Conservation (phyloP, 1,284 basidiomycete species). For the Tilletia walkeri region DNA sequence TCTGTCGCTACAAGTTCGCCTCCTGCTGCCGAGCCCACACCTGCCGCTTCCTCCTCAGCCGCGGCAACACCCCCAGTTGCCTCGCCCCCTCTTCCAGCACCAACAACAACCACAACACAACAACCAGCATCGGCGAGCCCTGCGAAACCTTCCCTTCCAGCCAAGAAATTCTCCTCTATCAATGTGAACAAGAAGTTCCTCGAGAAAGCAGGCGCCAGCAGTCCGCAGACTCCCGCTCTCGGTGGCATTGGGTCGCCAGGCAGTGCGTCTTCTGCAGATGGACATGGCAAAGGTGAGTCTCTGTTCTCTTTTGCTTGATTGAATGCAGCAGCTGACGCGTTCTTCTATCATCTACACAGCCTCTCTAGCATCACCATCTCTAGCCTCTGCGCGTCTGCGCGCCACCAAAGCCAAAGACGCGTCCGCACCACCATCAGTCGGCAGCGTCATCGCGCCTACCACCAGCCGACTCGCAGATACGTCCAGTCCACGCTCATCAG, state of each 20-base stretch:
- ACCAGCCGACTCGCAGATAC: background rate
- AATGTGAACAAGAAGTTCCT: conserved; percentile 54
- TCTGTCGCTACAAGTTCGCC: background rate
- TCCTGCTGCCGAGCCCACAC: background rate
- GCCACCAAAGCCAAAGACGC: conserved; percentile 7
- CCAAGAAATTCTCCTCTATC: conserved; percentile 50
- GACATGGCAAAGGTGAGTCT: no score
- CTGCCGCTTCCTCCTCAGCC: background rate
- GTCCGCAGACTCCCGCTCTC: conserved; percentile 2
- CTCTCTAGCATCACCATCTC: background rate
- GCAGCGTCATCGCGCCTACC: background rate
- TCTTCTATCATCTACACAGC: background rate
- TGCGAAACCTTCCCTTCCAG: background rate
- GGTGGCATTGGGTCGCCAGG: background rate
- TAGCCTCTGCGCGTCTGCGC: background rate
- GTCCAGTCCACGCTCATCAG: background rate
- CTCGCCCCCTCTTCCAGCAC: background rate
- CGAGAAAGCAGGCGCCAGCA: conserved; percentile 40
- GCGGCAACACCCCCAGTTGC: background rate
- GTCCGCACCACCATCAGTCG: background rate
- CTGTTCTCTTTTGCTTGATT: no score
- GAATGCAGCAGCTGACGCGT: no score
- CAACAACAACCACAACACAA: background rate
- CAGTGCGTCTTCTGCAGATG: no score
- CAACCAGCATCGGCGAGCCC: background rate